Evolutionary conservation across 495 filamentous ascomycete genomes (phyloP), one percentile per base, ranked within the genome.

Genomic region (Penicillium flavigenum): DNA sequence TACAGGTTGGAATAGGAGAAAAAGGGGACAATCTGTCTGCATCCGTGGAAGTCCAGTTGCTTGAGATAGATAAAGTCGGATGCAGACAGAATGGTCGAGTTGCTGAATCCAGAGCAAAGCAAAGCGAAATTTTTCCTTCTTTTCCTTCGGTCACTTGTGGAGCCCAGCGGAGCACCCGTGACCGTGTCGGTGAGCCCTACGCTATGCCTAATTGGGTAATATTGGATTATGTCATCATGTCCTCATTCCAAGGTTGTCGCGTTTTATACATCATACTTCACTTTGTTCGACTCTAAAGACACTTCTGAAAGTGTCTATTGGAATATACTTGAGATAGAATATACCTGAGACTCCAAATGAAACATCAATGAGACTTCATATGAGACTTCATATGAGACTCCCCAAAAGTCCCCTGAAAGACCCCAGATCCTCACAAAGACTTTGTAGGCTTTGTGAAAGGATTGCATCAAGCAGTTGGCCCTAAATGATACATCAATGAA

Each of bases 151-250:
- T 48, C 44, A 27, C 45, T 59, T 59, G 50, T 59, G 56, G 60
- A 54, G 51, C 51, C 57, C 46, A 31, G 62, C 61, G 64, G 62
- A 56, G 62, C 63, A 59, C 61, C 58, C 61, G 64, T 67, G 64
- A 68, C 58, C 51, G 58, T 55, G 59, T 55, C 59, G 59, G 62
- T 64, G 59, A 60, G 51, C 41, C 41, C 31, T 43, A 42, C 51
- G 34, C 60, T 63, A 66, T 45, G n/a, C 56, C 38, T 17, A 9
- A 45, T 64, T 45, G 1, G 58, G 58, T 54, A 47, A 60, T 56
- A 62, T 59, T 54, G 45, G 31, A 39, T 68, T 56, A 66, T 54
- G 58, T 63, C 60, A 65, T 65, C 55, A 39, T 55, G 26, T 24
- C 0, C 22, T 56, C 53, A 57, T 46, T 20, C 20, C 2, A 20